Evolutionary conservation across 305 asterid genomes (phyloP).

Genomic region (Fraxinus xanthoxyloides): DNA sequence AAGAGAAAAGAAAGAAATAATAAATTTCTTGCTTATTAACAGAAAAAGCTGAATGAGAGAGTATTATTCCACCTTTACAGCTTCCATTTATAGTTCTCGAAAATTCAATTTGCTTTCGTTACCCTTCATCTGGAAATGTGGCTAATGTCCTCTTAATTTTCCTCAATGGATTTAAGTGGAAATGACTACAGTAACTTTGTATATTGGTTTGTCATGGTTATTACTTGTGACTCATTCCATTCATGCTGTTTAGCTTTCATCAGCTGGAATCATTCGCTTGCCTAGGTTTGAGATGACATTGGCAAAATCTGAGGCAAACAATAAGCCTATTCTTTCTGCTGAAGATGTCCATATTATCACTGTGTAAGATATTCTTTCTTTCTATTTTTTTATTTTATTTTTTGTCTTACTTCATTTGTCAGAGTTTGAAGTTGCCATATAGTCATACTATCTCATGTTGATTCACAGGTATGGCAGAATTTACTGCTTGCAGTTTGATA

Average conservation of each 20-base stretch:
- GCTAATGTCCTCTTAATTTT: background rate
- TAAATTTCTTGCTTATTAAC: slow-evolving; percentile 9
- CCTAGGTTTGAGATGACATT: slow-evolving; percentile 89
- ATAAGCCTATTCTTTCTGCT: slow-evolving; percentile 72
- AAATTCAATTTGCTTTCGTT: slow-evolving; percentile 4
- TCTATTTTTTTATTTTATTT: background rate
- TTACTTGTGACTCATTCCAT: slow-evolving; percentile 14
- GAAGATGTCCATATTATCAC: slow-evolving; percentile 87
- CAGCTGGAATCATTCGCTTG: slow-evolving; percentile 77
- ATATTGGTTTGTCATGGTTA: slow-evolving; percentile 9
- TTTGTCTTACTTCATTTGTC: background rate
- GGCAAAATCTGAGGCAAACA: slow-evolving; percentile 75
- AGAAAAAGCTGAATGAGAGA: background rate
- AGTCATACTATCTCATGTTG: slow-evolving; percentile 25
- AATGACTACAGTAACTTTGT: background rate
- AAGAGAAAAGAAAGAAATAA: slow-evolving; percentile 24
- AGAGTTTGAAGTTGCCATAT: slow-evolving; percentile 20
- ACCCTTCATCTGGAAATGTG: background rate
- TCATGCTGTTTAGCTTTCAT: slow-evolving; percentile 60
- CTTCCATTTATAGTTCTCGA: background rate
- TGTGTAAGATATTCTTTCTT: slow-evolving; percentile 50
- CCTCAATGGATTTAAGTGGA: background rate
- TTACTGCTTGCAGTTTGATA: slow-evolving; percentile 92
- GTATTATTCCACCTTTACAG: background rate
- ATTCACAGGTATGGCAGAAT: slow-evolving; percentile 87